Evolutionary conservation across 2,329 filamentous ascomycete genomes (phyloP), one percentile per base, ranked within the genome.

Genomic region (Capronia epimyces): DNA sequence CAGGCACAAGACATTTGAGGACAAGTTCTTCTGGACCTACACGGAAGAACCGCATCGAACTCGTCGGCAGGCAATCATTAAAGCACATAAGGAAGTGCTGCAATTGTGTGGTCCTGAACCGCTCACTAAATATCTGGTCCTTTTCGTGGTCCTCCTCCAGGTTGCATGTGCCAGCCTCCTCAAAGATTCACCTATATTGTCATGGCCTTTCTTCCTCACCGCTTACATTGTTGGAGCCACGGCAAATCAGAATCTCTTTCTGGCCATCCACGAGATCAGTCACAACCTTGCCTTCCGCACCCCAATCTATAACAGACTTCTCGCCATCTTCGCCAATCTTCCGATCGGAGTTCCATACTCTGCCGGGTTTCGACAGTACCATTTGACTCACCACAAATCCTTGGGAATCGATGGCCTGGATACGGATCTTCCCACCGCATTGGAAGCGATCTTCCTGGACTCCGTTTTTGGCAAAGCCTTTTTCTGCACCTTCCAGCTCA

Each of bases 401-500:
- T 85, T 98, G 46, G 93, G 93, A 55, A 91, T 98, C 44, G 88
- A 95, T 64, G 93, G 93, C 50, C 81, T 98, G 37, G 93, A 98
- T 69, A 95, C 91, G 39, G 93, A 98, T 66, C 83, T 98, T 22
- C 93, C 93, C 20, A 97, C 93, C 15, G 82, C 87, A 43, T 71
- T 96, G 44, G 93, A 98, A 74, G 91, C 89, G 57, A 72, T 95
- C 66, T 86, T 98, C 68, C 84, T 98, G 63, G 87, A 98, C 75
- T 96, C 73, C 6, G 84, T 98, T 62, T 81, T 91, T 15, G 93
- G 93, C 68, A 98, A 98, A 73, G 85, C 93, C 60, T 98, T 98
- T 76, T 98, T 98, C 79, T 91, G 87, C 74, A 98, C 93, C 61
- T 98, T 96, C 75, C 93, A 98, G 72, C 96, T 98, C 69, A 80